A percentile compares a stretch with the other conserved stretches of the same genome.
These are phyloP conservation scores for Globisporangium echinulatum DNA, from an alignment of 352 stramenopile species.

Conservation along the genomic window DNA sequence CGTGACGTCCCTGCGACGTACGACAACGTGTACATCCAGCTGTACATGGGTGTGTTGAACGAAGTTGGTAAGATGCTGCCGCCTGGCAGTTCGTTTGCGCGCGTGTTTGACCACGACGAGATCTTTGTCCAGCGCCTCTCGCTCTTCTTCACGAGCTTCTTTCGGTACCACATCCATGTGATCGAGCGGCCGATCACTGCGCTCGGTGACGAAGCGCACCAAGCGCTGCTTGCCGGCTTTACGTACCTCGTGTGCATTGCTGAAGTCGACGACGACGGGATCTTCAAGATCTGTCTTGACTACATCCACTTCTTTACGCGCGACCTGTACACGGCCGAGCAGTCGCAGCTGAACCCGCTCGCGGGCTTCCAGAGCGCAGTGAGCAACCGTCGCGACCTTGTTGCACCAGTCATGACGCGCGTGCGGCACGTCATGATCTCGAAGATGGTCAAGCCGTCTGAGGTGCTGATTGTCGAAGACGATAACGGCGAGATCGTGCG, in stretches of 20 bases:
- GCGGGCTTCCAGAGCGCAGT: conserved; percentile 46
- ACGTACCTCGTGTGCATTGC: conserved; percentile 90
- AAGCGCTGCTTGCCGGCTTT: conserved; percentile 90
- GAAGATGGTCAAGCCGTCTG: conserved; percentile 99
- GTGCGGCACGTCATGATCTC: conserved; percentile 98
- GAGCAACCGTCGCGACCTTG: conserved; percentile 57
- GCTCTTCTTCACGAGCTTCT: conserved; percentile 97
- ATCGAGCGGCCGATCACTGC: conserved; percentile 87
- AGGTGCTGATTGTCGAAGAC: conserved; percentile 99
- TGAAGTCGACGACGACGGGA: conserved; percentile 91
- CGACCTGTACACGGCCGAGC: conserved; percentile 93
- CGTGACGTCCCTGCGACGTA: conserved; percentile 91
- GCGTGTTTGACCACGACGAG: conserved; percentile 91
- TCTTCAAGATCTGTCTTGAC: conserved; percentile 99
- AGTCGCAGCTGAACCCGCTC: conserved; percentile 67
- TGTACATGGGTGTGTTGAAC: conserved; percentile 94
- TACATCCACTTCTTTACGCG: conserved; percentile 97
- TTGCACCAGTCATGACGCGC: conserved; percentile 88
- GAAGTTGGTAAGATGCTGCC: conserved; percentile 90
- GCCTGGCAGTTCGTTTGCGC: conserved; percentile 89
- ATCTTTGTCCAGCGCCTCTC: conserved; percentile 96
- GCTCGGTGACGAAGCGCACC: conserved; percentile 82
- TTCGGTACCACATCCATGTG: conserved; percentile 91
- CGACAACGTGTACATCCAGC: conserved; percentile 90
- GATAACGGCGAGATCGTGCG: conserved; percentile 97